Conservation (phyloP, 208 protist genomes). For the Trypanosoma theileri region DNA sequence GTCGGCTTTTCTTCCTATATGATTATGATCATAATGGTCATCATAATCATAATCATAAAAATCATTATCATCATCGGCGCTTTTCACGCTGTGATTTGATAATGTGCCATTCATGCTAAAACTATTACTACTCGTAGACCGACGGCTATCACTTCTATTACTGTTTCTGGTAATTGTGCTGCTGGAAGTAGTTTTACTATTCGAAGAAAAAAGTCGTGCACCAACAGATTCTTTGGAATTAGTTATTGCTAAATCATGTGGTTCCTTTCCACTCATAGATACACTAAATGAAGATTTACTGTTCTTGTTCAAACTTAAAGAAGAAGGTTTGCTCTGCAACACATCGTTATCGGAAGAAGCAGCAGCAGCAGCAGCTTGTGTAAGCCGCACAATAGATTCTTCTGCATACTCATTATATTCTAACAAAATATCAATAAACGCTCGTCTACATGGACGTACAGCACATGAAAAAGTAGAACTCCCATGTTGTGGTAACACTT, state of each 20-base stretch:
- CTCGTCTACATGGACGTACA: slow-evolving; percentile 17
- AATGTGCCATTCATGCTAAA: background rate
- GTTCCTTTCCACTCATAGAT: background rate
- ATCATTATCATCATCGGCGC: background rate
- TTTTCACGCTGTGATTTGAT: background rate
- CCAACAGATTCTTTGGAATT: background rate
- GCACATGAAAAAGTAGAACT: background rate
- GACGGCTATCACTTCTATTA: background rate
- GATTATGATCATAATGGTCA: background rate
- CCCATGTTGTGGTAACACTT: background rate
- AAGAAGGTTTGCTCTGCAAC: background rate
- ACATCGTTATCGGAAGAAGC: background rate
- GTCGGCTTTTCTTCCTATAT: background rate
- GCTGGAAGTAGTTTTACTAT: background rate
- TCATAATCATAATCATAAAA: background rate
- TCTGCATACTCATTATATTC: slow-evolving; percentile 31
- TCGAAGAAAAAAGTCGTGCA: background rate
- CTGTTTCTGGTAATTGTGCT: slow-evolving; percentile 9
- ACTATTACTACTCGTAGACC: background rate
- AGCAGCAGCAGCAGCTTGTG: background rate
- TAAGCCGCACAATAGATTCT: slow-evolving; percentile 13
- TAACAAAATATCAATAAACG: slow-evolving; percentile 34
- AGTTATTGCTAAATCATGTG: slow-evolving; percentile 1
- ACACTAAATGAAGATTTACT: slow-evolving; percentile 7
- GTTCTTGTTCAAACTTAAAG: slow-evolving; percentile 9